These are phyloP conservation scores for Xenoacremonium recifei DNA, from an alignment of 2,329 filamentous ascomycete species.

Conservation along the genomic window DNA sequence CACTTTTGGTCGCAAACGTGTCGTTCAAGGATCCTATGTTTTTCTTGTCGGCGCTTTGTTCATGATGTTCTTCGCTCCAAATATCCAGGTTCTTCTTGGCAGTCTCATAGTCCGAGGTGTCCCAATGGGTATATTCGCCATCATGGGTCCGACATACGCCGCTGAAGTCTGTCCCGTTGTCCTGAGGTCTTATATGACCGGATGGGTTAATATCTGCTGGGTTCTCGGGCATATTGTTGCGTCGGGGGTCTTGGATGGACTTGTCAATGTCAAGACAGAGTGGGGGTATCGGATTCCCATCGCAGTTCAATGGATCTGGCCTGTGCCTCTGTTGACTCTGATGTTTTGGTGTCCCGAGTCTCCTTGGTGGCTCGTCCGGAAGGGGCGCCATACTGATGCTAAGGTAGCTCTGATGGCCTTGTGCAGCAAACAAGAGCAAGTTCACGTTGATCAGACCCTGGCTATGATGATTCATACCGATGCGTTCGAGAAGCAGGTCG, in stretches of 20 bases:
- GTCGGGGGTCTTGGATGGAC: slow-evolving; percentile 36
- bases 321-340: slow-evolving; percentile 36
- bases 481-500: slow-evolving; percentile 38
- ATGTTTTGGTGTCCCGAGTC: slow-evolving; percentile 42
- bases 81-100: slow-evolving; percentile 36
- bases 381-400: slow-evolving; percentile 33
- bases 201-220: slow-evolving; percentile 46
- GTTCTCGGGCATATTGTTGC: slow-evolving; percentile 44
- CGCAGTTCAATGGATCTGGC: slow-evolving; percentile 45
- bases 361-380: slow-evolving; percentile 45
- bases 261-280: slow-evolving; percentile 33
- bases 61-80: slow-evolving; percentile 41
- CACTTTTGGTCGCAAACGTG: too few species aligned
- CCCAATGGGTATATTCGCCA: slow-evolving; percentile 42
- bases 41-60: slow-evolving; percentile 43
- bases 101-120: slow-evolving; percentile 44
- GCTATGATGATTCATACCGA: slow-evolving; percentile 49
- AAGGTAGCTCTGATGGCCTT: slow-evolving; percentile 36
- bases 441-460: slow-evolving; percentile 39
- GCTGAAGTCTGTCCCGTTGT: slow-evolving; percentile 40
- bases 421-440: slow-evolving; percentile 30
- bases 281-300: slow-evolving; percentile 47
- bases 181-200: slow-evolving; percentile 43
- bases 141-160: slow-evolving; percentile 43
- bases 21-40: too few species aligned